A percentile compares a stretch with the other conserved stretches of the same genome.
Evolutionary conservation across 2,329 filamentous ascomycete species (phyloP).

Genomic region (Colletotrichum karsti): DNA sequence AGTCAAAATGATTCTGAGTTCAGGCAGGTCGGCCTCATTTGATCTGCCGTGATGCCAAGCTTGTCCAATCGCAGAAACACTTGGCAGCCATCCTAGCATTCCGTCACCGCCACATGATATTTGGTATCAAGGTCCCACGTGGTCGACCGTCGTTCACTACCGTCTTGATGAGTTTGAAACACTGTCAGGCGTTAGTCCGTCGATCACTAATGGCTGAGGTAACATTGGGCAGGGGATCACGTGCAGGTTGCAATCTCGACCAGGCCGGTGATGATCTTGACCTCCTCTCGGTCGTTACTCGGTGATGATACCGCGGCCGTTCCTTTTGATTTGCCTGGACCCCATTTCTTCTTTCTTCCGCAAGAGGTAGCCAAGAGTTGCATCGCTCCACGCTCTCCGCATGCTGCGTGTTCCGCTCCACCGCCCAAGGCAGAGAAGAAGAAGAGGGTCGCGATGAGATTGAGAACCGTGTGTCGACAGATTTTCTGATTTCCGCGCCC

Average conservation of each 20-base stretch:
- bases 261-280: not conserved
- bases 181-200: not conserved
- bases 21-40: no score
- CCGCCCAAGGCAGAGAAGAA: not conserved
- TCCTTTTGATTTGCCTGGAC: not conserved
- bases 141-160: not conserved
- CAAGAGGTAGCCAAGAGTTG: not conserved
- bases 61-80: no score
- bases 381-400: slow-evolving; percentile 2
- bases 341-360: not conserved
- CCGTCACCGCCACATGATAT: not conserved
- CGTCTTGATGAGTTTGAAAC: not conserved
- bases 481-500: no score
- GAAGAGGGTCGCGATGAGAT: not conserved
- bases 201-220: not conserved
- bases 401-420: not conserved
- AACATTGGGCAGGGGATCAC: not conserved
- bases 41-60: no score
- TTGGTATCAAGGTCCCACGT: not conserved
- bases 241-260: not conserved
- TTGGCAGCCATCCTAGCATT: not conserved
- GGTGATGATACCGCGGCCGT: slow-evolving; percentile 1
- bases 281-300: not conserved
- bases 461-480: not conserved
- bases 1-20: no score